Evolutionary conservation across 2,329 filamentous ascomycete genomes (phyloP).

Genomic region (Talaromyces sp.): DNA sequence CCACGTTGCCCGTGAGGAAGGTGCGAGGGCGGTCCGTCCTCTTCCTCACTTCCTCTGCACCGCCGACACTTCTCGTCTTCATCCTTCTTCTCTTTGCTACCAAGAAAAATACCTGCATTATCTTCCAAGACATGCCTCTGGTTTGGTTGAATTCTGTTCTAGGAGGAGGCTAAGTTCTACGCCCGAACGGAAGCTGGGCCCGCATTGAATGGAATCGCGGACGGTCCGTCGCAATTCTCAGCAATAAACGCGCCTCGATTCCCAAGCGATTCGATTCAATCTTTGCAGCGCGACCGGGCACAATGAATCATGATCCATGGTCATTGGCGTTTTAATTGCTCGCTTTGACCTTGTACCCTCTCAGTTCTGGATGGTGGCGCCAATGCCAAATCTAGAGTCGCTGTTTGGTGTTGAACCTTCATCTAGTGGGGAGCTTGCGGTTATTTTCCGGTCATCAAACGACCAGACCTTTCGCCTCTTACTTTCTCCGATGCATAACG

Average conservation of each 20-base stretch:
- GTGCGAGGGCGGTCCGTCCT: too few species aligned
- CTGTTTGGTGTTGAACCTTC: background rate
- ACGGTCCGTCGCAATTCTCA: too few species aligned
- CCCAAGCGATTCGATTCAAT: background rate
- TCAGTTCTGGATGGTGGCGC: background rate
- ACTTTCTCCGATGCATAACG: background rate
- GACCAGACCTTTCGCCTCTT: too few species aligned
- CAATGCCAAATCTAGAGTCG: background rate
- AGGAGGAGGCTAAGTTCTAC: background rate
- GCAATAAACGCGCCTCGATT: too few species aligned
- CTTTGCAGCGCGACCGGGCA: background rate
- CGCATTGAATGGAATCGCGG: background rate
- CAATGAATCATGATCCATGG: background rate
- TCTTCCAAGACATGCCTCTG: background rate
- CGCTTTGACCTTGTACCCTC: background rate
- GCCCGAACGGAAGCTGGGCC: too few species aligned
- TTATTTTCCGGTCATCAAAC: background rate
- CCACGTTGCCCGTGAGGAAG: too few species aligned
- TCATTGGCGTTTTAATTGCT: background rate
- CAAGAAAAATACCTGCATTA: too few species aligned
- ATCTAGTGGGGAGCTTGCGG: background rate
- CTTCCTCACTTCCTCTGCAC: too few species aligned
- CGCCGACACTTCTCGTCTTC: too few species aligned
- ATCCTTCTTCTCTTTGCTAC: too few species aligned
- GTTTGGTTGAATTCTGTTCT: background rate